Evolutionary conservation across 352 stramenopile species (phyloP), one percentile per base, ranked within the genome.

Genomic region (Phytophthora fragariae): DNA sequence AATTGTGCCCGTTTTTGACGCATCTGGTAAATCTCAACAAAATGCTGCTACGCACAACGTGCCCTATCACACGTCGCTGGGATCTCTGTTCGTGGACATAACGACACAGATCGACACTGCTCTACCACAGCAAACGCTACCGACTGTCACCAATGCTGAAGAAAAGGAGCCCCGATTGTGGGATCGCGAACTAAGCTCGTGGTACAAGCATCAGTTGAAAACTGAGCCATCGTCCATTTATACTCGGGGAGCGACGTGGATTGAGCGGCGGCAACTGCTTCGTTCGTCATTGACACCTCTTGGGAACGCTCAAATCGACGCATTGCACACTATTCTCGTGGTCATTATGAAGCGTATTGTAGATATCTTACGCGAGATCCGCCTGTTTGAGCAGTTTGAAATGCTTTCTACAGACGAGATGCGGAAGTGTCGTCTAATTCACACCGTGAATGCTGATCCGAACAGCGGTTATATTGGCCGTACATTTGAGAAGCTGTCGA

Each of bases 301-400:
- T 0, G 81, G 90, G 29, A 93, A 93, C 44, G 66, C 68, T 5
- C 86, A 93, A 47, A 69, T 93, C 19, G 84, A 92, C 50, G 79
- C 80, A 4, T 81, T 93, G n/a, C 74, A 90, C 53, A 64, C 62
- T 4, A 83, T 88, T 10, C 50, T 93, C 5, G 71, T 80, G 3
- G 56, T 86, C 7, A 60, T 92, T 9, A 84, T 89, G 75, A 89
- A 90, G 52, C 78, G 84, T 6, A 62, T 91, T 5, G 77, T 89
- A 14, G 76, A 59, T 15, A 84, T 92, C 11, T 63, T 90, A 29
- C 72, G 65, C 2, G 86, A 92, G 62, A 89, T 93, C 10, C 62
- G 65, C 12, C 76, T 88, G 19, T 88, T 93, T 55, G 86, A 93
- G 44, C 71, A 84, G 9, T 92, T 86, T 41, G 86, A 93, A 63